Evolutionary conservation across 108 stramenopile genomes (phyloP), one percentile per base, ranked within the genome.

Genomic region (Craspedostauros australis): DNA sequence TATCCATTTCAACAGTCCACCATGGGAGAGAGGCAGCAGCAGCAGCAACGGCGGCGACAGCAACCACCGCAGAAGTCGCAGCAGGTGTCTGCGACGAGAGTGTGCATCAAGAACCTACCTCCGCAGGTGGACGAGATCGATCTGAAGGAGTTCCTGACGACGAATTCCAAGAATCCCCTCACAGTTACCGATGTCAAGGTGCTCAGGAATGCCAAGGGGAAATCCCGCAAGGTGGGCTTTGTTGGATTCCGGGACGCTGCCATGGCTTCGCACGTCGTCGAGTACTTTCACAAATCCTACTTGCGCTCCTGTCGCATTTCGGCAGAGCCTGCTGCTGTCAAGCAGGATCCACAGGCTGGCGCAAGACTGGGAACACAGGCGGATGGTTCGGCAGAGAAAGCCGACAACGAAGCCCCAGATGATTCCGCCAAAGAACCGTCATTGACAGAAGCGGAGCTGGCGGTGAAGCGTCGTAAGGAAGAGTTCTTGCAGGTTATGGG

Each of bases 51-150:
- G n/a, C n/a, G n/a, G n/a, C n/a, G n/a, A n/a, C n/a, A n/a, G n/a
- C n/a, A n/a, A n/a, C 24, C 48, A 9, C 14, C 48, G 6, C 25
- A 49, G 2, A 25, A 23, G 42, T 18, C 53, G 46, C 15, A 11
- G 12, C 16, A n/a, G 1, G 36, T 55, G 23, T 50, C 55, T 32
- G 60, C 52, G 28, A 92, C 86, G 15, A 73, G 91, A 12, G 61
- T 86, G 18, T 92, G 91, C 50, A 68, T 92, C 43, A 92, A 92
- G 65, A 88, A 92, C 58, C 53, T 92, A 8, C 86, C 86, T 28
- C 79, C 78, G 16, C 73, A 70, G 18, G 73, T 82, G 18, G 63
- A 64, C 11, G 81, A 80, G 46, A 47, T 57, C 20, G 82, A 80
- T 54, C 57, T 89, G 45, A 67, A 72, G 53, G 59, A 57, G 14